Evolutionary conservation across 768 basidiomycete species (phyloP).

Genomic region (Collybiopsis confluens): DNA sequence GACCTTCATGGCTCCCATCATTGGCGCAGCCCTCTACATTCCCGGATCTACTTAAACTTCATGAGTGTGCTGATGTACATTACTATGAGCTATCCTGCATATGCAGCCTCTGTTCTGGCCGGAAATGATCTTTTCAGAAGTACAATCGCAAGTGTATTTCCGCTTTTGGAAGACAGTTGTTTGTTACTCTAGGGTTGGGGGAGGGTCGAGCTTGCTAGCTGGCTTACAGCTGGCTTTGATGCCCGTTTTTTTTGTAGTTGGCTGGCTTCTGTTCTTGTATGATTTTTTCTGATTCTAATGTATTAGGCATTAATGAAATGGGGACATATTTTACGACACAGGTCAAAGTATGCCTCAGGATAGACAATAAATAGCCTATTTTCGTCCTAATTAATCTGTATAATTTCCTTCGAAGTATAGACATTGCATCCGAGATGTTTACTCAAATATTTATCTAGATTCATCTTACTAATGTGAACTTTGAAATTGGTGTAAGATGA

Average conservation of each 20-base stretch:
- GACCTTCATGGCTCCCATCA: conserved; percentile 30
- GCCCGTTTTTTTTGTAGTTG: conserved; percentile 18
- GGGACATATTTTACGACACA: not conserved
- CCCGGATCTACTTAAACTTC: conserved; percentile 28
- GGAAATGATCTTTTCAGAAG: conserved; percentile 29
- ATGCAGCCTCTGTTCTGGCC: conserved; percentile 28
- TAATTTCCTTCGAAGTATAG: too few relatives aligned
- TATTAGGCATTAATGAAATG: conserved; percentile 3
- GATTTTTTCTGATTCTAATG: not conserved
- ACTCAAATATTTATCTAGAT: too few relatives aligned
- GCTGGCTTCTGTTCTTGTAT: too few relatives aligned
- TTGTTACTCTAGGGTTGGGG: conserved; percentile 15
- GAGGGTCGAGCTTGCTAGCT: conserved; percentile 20
- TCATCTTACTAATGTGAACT: too few relatives aligned
- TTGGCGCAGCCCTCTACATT: conserved; percentile 28
- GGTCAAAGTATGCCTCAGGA: conserved; percentile 1
- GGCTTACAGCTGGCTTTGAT: conserved; percentile 21
- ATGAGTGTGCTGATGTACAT: conserved; percentile 24
- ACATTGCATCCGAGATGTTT: too few relatives aligned
- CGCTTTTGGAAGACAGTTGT: conserved; percentile 7
- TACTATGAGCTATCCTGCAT: conserved; percentile 24
- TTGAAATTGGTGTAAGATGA: too few relatives aligned
- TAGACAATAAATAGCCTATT: too few relatives aligned
- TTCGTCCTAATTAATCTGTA: too few relatives aligned
- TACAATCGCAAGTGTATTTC: conserved; percentile 20